These are phyloP conservation scores for Chamaecrista fasciculata DNA, from an alignment of 306 rosid genomes.

Conservation along the genomic window DNA sequence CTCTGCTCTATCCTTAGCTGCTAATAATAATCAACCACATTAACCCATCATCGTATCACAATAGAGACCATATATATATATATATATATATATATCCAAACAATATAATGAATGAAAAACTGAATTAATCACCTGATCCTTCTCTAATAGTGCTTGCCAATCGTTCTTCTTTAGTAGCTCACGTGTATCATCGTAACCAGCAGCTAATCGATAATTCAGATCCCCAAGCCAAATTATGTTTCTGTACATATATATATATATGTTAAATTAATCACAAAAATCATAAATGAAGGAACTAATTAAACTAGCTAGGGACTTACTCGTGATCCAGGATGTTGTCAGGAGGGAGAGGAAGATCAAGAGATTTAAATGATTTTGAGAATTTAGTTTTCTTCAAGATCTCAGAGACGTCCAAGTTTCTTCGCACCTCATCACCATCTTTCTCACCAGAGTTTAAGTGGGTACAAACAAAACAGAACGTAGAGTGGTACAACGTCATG, in stretches of 20 bases:
- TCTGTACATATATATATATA: slow-evolving; percentile 48
- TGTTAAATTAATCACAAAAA: too few relatives aligned
- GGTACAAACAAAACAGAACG: slow-evolving; percentile 86
- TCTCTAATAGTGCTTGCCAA: slow-evolving; percentile 78
- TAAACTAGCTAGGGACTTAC: slow-evolving; percentile 35
- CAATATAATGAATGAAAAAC: too few relatives aligned
- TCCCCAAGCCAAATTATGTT: slow-evolving; percentile 94
- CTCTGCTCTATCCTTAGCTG: slow-evolving; percentile 76
- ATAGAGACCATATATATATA: too few relatives aligned
- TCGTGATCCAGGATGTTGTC: slow-evolving; percentile 60
- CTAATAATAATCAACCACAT: slow-evolving; percentile 4
- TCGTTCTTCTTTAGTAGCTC: slow-evolving; percentile 62
- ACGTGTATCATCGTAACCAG: slow-evolving; percentile 52
- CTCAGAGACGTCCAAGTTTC: slow-evolving; percentile 75
- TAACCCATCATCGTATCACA: too few relatives aligned
- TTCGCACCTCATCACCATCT: slow-evolving; percentile 68
- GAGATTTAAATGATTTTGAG: slow-evolving; percentile 39
- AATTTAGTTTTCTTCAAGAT: slow-evolving; percentile 80
- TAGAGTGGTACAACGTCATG: slow-evolving; percentile 63
- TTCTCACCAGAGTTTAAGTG: slow-evolving; percentile 92
- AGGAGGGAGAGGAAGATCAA: slow-evolving; percentile 19
- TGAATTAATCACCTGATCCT: slow-evolving; percentile 72
- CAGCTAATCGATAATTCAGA: slow-evolving; percentile 76
- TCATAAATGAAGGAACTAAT: too few relatives aligned
- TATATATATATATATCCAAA: too few relatives aligned